Percentiles rank a stretch among this genome's conserved stretches.
phyloP scores from a whole-genome alignment of 495 filamentous ascomycete species.

The Xylaria telfairii region DNA sequence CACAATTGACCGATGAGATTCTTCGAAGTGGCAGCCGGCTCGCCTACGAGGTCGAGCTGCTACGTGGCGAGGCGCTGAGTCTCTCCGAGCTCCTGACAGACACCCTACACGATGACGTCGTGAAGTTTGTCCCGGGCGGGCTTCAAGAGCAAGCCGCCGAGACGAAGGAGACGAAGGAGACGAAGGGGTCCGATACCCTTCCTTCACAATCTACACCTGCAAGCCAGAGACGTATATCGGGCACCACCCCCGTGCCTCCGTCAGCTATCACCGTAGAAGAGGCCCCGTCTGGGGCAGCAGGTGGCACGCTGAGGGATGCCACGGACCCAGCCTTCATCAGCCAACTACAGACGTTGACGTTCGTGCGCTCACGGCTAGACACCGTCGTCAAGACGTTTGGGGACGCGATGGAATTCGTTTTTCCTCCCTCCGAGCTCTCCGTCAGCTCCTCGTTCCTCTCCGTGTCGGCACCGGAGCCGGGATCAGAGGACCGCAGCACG shows the following conservation, averaged over 20 bases:
- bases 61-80: constrained; percentile 82
- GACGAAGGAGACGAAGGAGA: constrained; percentile 28
- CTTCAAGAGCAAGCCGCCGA: constrained; percentile 37
- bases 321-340: constrained; percentile 73
- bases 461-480: constrained; percentile 76
- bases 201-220: constrained; percentile 27
- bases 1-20: constrained; percentile 92
- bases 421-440: constrained; percentile 79
- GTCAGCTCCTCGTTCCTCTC: constrained; percentile 79
- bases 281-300: constrained; percentile 7
- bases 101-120: constrained; percentile 69
- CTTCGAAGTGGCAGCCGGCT: constrained; percentile 82
- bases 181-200: constrained; percentile 21
- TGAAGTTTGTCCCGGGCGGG: constrained; percentile 67
- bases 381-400: constrained; percentile 88
- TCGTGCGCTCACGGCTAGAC: constrained; percentile 82
- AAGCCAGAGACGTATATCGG: constrained; percentile 37
- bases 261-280: constrained; percentile 28
- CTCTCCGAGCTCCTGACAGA: constrained; percentile 80
- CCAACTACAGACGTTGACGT: constrained; percentile 79
- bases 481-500: constrained; percentile 64
- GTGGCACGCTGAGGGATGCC: neutral
- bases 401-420: constrained; percentile 89
- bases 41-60: constrained; percentile 92
- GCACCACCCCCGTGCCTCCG: constrained; percentile 26